phyloP scores from a whole-genome alignment of 2,329 filamentous ascomycete genomes.

The Colletotrichum kahawae region DNA sequence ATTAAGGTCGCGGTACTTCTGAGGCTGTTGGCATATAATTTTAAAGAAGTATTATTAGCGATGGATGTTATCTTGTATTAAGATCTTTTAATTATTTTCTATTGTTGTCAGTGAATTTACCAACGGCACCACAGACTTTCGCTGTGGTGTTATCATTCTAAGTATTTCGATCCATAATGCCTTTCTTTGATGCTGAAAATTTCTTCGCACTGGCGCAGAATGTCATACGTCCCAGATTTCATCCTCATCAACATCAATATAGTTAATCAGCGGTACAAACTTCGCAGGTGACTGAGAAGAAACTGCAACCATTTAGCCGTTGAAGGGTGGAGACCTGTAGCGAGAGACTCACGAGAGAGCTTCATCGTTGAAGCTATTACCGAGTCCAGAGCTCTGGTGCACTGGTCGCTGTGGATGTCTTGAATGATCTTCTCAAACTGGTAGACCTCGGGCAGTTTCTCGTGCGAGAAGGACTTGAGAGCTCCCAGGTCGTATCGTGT shows the following conservation, averaged over 20 bases:
- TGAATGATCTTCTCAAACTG: neutral
- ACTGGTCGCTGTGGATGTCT: neutral
- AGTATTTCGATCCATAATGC: fast-evolving
- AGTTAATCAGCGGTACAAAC: neutral
- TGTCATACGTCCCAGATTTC: neutral
- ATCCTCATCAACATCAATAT: neutral
- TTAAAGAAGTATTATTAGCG: fast-evolving
- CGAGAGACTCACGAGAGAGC: neutral
- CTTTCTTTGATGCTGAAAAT: fast-evolving
- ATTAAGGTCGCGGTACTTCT: fast-evolving
- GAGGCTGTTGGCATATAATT: neutral
- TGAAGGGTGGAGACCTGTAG: fast-evolving
- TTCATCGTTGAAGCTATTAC: neutral
- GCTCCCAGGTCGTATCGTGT: neutral
- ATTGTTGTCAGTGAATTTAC: fast-evolving
- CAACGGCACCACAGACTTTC: fast-evolving
- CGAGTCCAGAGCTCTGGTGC: neutral
- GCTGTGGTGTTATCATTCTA: fast-evolving
- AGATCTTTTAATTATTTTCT: fast-evolving
- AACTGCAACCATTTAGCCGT: neutral
- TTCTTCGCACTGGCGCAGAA: neutral
- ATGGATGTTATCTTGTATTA: fast-evolving
- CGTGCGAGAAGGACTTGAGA: neutral
- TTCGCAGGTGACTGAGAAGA: neutral
- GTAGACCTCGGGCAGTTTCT: neutral